A percentile compares a stretch with the other conserved stretches of the same genome.
Evolutionary conservation across 805 yeast genomes (phyloP).

Genomic region (Torulaspora maleeae): DNA sequence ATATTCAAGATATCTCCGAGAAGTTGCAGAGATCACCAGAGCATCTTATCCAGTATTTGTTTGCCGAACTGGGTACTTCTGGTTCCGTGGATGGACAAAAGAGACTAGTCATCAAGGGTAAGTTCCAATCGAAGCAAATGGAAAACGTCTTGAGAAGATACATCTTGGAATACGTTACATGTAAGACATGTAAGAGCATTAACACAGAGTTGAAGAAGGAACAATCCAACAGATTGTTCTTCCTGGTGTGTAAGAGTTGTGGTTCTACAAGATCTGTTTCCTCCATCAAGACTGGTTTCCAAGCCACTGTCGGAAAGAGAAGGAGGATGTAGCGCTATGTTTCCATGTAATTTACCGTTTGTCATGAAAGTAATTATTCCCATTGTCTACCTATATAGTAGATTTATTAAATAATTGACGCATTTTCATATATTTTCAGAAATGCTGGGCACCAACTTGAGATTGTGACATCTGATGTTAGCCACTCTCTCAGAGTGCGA

Average conservation of each 20-base stretch:
- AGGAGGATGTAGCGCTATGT: slow-evolving; percentile 46
- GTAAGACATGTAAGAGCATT: slow-evolving; percentile 98
- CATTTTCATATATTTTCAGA: slow-evolving; percentile 47
- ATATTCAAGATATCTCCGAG: slow-evolving; percentile 89
- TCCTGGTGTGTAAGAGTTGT: slow-evolving; percentile 96
- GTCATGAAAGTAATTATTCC: slow-evolving; percentile 3
- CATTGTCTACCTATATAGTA: background rate
- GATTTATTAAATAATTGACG: slow-evolving; percentile 1
- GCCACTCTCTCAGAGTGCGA: slow-evolving; percentile 43
- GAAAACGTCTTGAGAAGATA: slow-evolving; percentile 95
- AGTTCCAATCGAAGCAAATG: slow-evolving; percentile 95
- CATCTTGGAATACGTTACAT: slow-evolving; percentile 94
- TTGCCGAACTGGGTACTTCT: slow-evolving; percentile 98
- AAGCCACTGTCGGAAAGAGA: slow-evolving; percentile 92
- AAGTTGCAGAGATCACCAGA: slow-evolving; percentile 95
- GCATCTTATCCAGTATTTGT: slow-evolving; percentile 91
- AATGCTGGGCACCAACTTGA: slow-evolving; percentile 66
- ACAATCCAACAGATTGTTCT: slow-evolving; percentile 91
- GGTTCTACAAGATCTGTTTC: slow-evolving; percentile 96
- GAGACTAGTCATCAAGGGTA: slow-evolving; percentile 95
- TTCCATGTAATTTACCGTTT: slow-evolving; percentile 12
- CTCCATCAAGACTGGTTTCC: slow-evolving; percentile 99
- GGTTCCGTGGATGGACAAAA: slow-evolving; percentile 98
- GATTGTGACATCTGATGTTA: slow-evolving; percentile 53
- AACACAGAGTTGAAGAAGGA: slow-evolving; percentile 95